A percentile compares a stretch with the other conserved stretches of the same genome.
These are phyloP conservation scores for Fusarium irregulare DNA, from an alignment of 2,329 filamentous ascomycete species.

Conservation along the genomic window DNA sequence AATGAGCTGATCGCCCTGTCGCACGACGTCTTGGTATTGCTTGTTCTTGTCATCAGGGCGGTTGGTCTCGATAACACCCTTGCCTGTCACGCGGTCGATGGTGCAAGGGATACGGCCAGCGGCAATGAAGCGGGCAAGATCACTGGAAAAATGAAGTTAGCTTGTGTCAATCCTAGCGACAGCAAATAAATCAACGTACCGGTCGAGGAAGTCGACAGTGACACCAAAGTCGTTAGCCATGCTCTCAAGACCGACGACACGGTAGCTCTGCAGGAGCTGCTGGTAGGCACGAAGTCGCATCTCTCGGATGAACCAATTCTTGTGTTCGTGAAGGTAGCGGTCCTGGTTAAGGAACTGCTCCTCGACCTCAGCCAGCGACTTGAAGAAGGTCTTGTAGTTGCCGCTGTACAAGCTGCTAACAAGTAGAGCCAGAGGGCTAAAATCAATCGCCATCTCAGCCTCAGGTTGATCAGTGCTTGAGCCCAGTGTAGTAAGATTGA, in stretches of 20 bases:
- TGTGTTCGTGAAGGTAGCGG: slow-evolving; percentile 95
- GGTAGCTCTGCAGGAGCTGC: slow-evolving; percentile 96
- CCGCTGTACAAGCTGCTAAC: slow-evolving; percentile 93
- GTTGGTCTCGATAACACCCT: slow-evolving; percentile 98
- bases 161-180: not conserved
- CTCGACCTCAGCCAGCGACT: slow-evolving; percentile 88
- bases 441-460: slow-evolving; percentile 85
- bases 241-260: slow-evolving; percentile 93
- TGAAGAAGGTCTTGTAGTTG: slow-evolving; percentile 94
- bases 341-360: slow-evolving; percentile 94
- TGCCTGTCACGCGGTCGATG: slow-evolving; percentile 95
- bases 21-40: slow-evolving; percentile 98
- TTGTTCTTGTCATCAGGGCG: slow-evolving; percentile 99
- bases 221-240: slow-evolving; percentile 99
- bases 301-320: slow-evolving; percentile 96
- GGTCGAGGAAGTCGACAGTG: slow-evolving; percentile 94
- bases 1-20: slow-evolving; percentile 96
- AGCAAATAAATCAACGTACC: slow-evolving; percentile 64
- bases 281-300: slow-evolving; percentile 98
- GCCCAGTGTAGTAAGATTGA: slow-evolving; percentile 90
- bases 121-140: slow-evolving; percentile 96
- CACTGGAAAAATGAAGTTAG: slow-evolving; percentile 62
- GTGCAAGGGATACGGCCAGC: slow-evolving; percentile 94
- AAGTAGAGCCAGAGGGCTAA: slow-evolving; percentile 85
- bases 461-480: slow-evolving; percentile 78